Evolutionary conservation across 202 grass and related monocot genomes (phyloP), one percentile per base, ranked within the genome.

Genomic region (Carex arenaria): DNA sequence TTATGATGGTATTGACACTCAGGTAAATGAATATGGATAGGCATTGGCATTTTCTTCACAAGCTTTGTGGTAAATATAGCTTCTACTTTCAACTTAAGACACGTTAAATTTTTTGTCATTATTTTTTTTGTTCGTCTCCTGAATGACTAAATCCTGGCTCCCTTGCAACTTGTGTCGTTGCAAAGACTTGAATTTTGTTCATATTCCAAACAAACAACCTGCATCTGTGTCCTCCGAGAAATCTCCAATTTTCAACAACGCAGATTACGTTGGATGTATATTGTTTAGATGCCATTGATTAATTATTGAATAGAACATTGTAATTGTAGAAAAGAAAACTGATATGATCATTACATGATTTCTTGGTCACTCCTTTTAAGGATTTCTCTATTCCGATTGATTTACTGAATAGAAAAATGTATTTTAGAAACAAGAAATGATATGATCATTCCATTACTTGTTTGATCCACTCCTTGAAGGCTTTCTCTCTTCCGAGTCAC

Each of bases 1-100:
- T 64, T 98, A 98, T 87, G 93, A 93, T 85, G 93, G 93, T 79
- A 93, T 93, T 82, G 95, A 98, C 72, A 89, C 92, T 61, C 95
- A 98, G 95, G 95, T 98, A 94, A 83, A 20, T 81, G 45, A 78
- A 32, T 77, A 57, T 36, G n/a, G 26, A 36, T 53, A 57, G 49
- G 31, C 11, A 56, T 78, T 67, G 28, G 45, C 53, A 20, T 47
- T 76, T 30, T 47, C 13, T 49, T 81, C 60, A 65, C 17, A 47
- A 63, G 34, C 20, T 51, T 64, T 65, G 47, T 51, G 47, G 11
- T 51, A 51, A 51, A 51, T 51, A 10, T 51, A 51, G 47, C 47
- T 13, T 13, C 47, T 13, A 51, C 47, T 51, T 51, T 13, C 47
- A 51, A 51, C 13, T 51, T 51, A 51, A 51, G 47, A 51, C 47